These are phyloP conservation scores for Cryomyces minteri DNA, from an alignment of 495 filamentous ascomycete species.

Conservation along the genomic window DNA sequence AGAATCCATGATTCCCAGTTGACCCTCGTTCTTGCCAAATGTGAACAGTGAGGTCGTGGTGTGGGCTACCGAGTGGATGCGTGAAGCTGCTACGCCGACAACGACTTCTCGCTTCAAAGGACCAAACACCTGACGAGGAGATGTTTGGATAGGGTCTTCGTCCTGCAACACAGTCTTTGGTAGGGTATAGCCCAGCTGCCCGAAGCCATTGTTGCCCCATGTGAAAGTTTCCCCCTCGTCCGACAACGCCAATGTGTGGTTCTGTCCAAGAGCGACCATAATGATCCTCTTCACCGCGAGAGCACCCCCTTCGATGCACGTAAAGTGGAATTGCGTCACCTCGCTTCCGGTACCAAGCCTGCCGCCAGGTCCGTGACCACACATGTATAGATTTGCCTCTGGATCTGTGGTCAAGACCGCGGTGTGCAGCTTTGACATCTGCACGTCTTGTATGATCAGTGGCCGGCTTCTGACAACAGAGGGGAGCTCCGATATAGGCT, in stretches of 20 bases:
- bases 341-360: constrained; percentile 83
- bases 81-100: constrained; percentile 71
- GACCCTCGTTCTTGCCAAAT: constrained; percentile 91
- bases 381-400: constrained; percentile 80
- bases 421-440: constrained; percentile 81
- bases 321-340: constrained; percentile 66
- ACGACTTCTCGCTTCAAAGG: constrained; percentile 72
- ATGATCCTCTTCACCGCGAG: constrained; percentile 51
- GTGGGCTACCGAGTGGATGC: constrained; percentile 80
- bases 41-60: constrained; percentile 69
- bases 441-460: constrained; percentile 53
- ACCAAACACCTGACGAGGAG: constrained; percentile 80
- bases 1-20: constrained; percentile 84
- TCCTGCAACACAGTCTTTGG: constrained; percentile 31
- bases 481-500: constrained; percentile 37
- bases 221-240: constrained; percentile 70
- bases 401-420: constrained; percentile 82
- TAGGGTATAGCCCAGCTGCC: constrained; percentile 70
- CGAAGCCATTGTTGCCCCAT: constrained; percentile 79
- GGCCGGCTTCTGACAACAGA: constrained; percentile 47
- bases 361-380: constrained; percentile 81
- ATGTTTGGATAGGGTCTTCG: constrained; percentile 61
- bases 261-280: constrained; percentile 66
- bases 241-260: constrained; percentile 75
- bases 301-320: constrained; percentile 54